Evolutionary conservation across 345 rosid genomes (phyloP), one percentile per base, ranked within the genome.

Genomic region (Lumnitzera littorea): DNA sequence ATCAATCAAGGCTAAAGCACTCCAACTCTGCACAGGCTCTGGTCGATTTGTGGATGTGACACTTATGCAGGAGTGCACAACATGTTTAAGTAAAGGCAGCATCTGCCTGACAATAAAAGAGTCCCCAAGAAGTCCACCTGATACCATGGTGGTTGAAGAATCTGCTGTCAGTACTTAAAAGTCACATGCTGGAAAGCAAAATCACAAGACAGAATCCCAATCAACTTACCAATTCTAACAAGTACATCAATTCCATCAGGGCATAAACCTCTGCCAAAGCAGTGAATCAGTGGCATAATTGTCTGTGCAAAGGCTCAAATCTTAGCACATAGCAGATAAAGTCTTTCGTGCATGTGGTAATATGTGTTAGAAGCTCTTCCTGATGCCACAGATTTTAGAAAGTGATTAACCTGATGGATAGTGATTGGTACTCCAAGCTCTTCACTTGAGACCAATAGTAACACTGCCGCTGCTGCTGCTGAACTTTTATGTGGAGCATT

Each of bases 341-440:
- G 13, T 55, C 56, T 36, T 36, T 36, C 43, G 7, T 36, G 43
- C 43, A 36, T 36, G 43, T 6, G 24, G 51, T 31, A 13, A 27
- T 47, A 55, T 25, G 43, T 36, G 43, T 36, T 36, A 36, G 43
- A 36, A 36, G 43, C 43, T 36, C 43, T 36, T 36, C 43, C 43
- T 36, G 7, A 36, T 36, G 43, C 43, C 43, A 36, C 43, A 36
- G 11, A 36, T 9, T 5, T 5, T 36, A 36, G 48, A 62, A 57
- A 51, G 53, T 56, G 52, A 29, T 62, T 66, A 70, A 91, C 96
- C 98, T 91, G 96, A 79, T 83, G 85, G 62, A 88, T 78, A 49
- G 96, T 86, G 62, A 91, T 71, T 56, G 96, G 96, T 71, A 74
- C 74, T 63, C 96, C 98, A 65, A 88, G 91, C 83, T 91, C 98